These are phyloP conservation scores for Begonia peltatifolia DNA, from an alignment of 306 rosid species.

Conservation along the genomic window DNA sequence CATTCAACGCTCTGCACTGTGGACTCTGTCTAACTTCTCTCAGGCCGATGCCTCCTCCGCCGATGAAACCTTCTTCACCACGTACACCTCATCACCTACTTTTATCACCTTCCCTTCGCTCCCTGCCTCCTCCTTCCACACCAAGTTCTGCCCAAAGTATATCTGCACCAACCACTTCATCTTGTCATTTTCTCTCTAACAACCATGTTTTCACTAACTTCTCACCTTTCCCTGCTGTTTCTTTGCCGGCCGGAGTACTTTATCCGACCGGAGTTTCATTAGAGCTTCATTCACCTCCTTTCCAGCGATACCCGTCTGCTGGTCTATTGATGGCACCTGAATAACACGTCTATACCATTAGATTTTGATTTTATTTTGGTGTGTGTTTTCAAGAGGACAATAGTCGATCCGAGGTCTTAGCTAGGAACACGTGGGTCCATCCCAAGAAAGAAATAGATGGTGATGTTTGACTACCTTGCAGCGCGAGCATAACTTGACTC, in stretches of 20 bases:
- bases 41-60: conserved; percentile 58
- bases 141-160: conserved; percentile 74
- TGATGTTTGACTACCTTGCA: no score
- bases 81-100: conserved; percentile 53
- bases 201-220: conserved; percentile 7
- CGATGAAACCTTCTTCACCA: conserved; percentile 36
- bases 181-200: conserved; percentile 3
- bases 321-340: conserved; percentile 66
- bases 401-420: no score
- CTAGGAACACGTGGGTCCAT: no score
- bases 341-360: not conserved
- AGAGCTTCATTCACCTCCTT: conserved; percentile 51
- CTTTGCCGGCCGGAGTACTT: conserved; percentile 41
- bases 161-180: conserved; percentile 27
- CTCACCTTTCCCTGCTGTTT: conserved; percentile 52
- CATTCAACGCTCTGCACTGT: no score
- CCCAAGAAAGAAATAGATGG: no score
- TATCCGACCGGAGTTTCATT: conserved; percentile 38
- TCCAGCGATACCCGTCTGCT: conserved; percentile 49
- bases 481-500: conserved; percentile 70
- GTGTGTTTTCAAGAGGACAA: no score
- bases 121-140: conserved; percentile 32
- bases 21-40: not conserved
- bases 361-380: no score
- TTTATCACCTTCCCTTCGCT: conserved; percentile 19